phyloP scores from a whole-genome alignment of 129 eudicot genomes.

The Centrapalus pauciflorus region DNA sequence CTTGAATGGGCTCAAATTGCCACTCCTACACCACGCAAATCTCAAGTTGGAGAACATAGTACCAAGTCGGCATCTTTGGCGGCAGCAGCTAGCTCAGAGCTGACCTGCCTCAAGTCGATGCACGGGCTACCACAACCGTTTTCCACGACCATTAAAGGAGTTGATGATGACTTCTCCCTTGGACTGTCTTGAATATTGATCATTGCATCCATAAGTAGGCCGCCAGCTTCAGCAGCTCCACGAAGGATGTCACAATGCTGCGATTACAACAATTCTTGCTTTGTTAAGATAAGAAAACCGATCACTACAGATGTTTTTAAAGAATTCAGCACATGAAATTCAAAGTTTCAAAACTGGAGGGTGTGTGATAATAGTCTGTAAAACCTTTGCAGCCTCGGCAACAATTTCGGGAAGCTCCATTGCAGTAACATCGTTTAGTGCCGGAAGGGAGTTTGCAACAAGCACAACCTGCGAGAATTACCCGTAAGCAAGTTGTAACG shows the following conservation, averaged over 20 bases:
- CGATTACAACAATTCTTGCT: neutral
- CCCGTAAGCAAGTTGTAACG: neutral
- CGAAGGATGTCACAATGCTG: constrained; percentile 99
- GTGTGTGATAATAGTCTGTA: neutral
- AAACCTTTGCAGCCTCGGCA: constrained; percentile 98
- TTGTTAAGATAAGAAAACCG: neutral
- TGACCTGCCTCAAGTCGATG: constrained; percentile 94
- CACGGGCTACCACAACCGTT: constrained; percentile 99
- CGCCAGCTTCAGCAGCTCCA: constrained; percentile 98
- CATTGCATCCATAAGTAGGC: constrained; percentile 96
- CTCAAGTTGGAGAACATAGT: neutral
- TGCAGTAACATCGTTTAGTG: constrained; percentile 90
- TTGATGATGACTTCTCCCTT: constrained; percentile 44
- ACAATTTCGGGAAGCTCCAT: constrained; percentile 95
- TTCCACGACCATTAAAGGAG: constrained; percentile 92
- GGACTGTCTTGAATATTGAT: constrained; percentile 52
- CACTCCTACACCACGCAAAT: no score
- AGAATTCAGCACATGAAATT: neutral
- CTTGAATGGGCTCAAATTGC: no score
- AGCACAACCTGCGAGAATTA: constrained; percentile 68
- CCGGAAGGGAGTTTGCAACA: constrained; percentile 97
- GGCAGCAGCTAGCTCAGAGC: constrained; percentile 93
- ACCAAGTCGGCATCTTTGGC: constrained; percentile 99
- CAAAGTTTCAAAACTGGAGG: neutral
- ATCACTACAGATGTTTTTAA: neutral